Percentiles rank a stretch among this genome's conserved stretches.
These are phyloP conservation scores for Cephaloascus albidus DNA, from an alignment of 805 yeast genomes.

Conservation along the genomic window DNA sequence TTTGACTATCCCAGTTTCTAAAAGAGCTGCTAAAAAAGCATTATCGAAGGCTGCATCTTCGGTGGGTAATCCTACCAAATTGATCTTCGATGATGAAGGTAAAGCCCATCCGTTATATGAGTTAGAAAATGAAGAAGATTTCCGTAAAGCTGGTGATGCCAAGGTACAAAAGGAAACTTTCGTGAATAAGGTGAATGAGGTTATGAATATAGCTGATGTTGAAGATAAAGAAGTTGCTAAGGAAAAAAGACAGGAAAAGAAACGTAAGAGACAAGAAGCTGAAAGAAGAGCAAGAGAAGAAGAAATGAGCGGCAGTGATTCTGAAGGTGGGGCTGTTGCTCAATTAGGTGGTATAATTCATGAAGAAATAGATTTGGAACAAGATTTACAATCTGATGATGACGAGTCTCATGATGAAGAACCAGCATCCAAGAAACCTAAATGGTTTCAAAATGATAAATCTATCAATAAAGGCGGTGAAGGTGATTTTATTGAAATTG, in stretches of 20 bases:
- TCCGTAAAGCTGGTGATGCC: constrained; percentile 66
- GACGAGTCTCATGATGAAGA: constrained; percentile 18
- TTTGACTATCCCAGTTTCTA: constrained; percentile 59
- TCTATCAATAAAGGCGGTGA: constrained; percentile 12
- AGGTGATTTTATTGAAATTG: constrained; percentile 54
- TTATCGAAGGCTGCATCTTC: constrained; percentile 73
- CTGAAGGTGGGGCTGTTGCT: constrained; percentile 17
- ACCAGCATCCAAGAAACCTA: constrained; percentile 31
- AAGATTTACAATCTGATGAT: constrained; percentile 29
- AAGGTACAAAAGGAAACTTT: constrained; percentile 57
- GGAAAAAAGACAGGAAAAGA: constrained; percentile 78
- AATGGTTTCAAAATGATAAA: constrained; percentile 37
- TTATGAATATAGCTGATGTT: constrained; percentile 63
- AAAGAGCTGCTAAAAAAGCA: constrained; percentile 78
- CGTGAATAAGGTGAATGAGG: constrained; percentile 53
- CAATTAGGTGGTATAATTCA: constrained; percentile 7
- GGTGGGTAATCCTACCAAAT: constrained; percentile 64
- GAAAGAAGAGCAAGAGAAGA: constrained; percentile 47
- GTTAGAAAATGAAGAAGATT: constrained; percentile 82
- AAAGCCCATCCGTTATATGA: constrained; percentile 86
- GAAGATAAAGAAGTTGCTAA: constrained; percentile 73
- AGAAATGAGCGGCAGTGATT: constrained; percentile 8
- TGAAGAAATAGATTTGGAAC: constrained; percentile 31
- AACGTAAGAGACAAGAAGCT: constrained; percentile 75
- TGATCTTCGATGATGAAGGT: constrained; percentile 92